phyloP scores from a whole-genome alignment of 108 stramenopile genomes.

The Nannochloropsis salina region DNA sequence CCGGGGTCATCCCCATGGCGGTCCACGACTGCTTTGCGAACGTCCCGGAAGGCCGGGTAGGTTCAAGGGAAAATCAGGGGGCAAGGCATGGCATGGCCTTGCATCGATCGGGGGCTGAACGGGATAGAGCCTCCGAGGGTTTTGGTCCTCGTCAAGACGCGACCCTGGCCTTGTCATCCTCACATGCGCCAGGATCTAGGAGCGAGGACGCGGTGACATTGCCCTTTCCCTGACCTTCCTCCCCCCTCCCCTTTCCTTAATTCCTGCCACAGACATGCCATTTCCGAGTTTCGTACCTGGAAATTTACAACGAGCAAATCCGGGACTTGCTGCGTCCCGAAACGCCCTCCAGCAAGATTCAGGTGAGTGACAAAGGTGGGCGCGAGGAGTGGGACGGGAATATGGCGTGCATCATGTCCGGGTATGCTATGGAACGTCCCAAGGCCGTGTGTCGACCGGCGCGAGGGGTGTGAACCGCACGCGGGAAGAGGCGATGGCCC shows the following conservation, averaged over 20 bases:
- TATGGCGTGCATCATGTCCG: too few relatives aligned
- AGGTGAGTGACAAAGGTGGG: too few relatives aligned
- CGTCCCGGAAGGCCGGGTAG: conserved; percentile 42
- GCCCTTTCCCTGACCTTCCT: conserved; percentile 44
- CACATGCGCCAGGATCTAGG: too few relatives aligned
- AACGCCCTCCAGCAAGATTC: conserved; percentile 44
- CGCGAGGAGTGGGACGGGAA: too few relatives aligned
- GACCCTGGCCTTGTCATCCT: conserved; percentile 7
- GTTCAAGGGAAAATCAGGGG: neutral
- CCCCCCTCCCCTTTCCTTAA: conserved; percentile 38
- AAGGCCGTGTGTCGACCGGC: too few relatives aligned
- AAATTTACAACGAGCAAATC: conserved; percentile 59
- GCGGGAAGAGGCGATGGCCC: too few relatives aligned
- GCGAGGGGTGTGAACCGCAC: too few relatives aligned
- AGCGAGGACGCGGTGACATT: neutral
- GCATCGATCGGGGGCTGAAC: neutral
- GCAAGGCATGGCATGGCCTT: neutral
- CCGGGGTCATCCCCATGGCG: conserved; percentile 54
- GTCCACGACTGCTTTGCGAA: conserved; percentile 53
- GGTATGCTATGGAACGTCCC: too few relatives aligned
- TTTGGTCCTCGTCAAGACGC: too few relatives aligned
- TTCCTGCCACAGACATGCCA: neutral
- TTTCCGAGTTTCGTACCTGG: conserved; percentile 31
- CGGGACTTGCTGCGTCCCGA: conserved; percentile 47
- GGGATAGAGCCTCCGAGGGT: too few relatives aligned